phyloP scores from a whole-genome alignment of 2,329 filamentous ascomycete genomes.

The Colletotrichum orbiculare region DNA sequence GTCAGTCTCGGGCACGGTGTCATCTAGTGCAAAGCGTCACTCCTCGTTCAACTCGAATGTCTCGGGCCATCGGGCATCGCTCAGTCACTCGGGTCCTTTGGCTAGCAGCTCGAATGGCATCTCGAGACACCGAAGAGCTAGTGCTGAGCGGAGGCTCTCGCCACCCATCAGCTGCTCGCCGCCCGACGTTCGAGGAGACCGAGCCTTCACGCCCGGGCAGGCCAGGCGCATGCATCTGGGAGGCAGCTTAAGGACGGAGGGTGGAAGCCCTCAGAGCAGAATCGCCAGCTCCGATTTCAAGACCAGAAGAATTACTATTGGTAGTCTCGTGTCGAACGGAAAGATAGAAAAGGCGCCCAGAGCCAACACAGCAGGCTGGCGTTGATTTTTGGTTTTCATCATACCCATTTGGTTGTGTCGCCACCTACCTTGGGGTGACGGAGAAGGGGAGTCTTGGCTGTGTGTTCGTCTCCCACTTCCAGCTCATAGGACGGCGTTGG shows the following conservation, averaged over 20 bases:
- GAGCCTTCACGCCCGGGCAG: slow-evolving; percentile 63
- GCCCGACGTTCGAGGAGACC: slow-evolving; percentile 49
- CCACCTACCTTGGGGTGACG: not conserved
- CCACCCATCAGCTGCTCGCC: slow-evolving; percentile 66
- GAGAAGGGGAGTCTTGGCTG: slow-evolving; percentile 11
- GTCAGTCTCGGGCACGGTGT: slow-evolving; percentile 50
- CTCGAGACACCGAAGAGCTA: slow-evolving; percentile 63
- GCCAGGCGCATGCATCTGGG: slow-evolving; percentile 68
- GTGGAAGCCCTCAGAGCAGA: slow-evolving; percentile 40
- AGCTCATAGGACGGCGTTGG: slow-evolving; percentile 23
- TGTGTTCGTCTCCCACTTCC: not conserved
- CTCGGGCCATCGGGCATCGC: slow-evolving; percentile 38
- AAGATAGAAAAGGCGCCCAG: slow-evolving; percentile 36
- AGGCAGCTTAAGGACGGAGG: slow-evolving; percentile 48
- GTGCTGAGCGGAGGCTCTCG: slow-evolving; percentile 61
- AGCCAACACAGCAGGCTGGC: slow-evolving; percentile 48
- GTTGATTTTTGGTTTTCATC: slow-evolving; percentile 48
- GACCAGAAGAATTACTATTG: slow-evolving; percentile 37
- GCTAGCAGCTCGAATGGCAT: slow-evolving; percentile 67
- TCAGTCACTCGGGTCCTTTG: slow-evolving; percentile 54
- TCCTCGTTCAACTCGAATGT: slow-evolving; percentile 51
- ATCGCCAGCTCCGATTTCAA: slow-evolving; percentile 32
- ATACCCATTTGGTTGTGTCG: slow-evolving; percentile 26
- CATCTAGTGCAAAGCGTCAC: slow-evolving; percentile 54
- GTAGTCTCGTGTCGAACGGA: slow-evolving; percentile 32